Conservation (phyloP, 176 grass and related monocot genomes). For the Avena atlantica region DNA sequence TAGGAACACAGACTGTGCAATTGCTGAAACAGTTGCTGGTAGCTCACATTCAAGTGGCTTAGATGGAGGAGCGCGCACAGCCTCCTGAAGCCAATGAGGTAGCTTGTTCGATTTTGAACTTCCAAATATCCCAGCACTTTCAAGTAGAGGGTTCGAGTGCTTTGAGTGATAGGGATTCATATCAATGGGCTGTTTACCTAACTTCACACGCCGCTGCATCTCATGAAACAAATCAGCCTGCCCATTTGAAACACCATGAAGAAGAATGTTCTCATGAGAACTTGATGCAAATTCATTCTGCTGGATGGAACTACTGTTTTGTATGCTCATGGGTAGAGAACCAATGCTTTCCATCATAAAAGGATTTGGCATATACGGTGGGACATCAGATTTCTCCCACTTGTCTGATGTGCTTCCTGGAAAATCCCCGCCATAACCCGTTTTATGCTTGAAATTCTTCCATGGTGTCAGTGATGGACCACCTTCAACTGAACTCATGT, state of each 20-base stretch:
- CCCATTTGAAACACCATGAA: slow-evolving; percentile 59
- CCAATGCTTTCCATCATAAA: slow-evolving; percentile 56
- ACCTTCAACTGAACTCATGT: slow-evolving; percentile 62
- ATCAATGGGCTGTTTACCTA: slow-evolving; percentile 50
- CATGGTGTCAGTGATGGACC: slow-evolving; percentile 40
- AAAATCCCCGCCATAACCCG: slow-evolving; percentile 54
- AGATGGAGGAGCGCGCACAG: slow-evolving; percentile 63
- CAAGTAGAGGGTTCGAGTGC: slow-evolving; percentile 45
- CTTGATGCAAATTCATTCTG: slow-evolving; percentile 55
- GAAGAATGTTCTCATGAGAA: slow-evolving; percentile 48
- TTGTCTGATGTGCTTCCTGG: slow-evolving; percentile 48
- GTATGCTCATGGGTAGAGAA: slow-evolving; percentile 55
- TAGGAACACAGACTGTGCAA: slow-evolving; percentile 79
- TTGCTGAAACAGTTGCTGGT: slow-evolving; percentile 73
- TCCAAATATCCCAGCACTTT: slow-evolving; percentile 47
- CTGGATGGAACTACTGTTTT: slow-evolving; percentile 47
- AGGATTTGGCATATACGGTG: slow-evolving; percentile 63
- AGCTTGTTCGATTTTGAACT: slow-evolving; percentile 84
- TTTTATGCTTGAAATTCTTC: slow-evolving; percentile 61
- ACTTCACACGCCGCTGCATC: slow-evolving; percentile 54
- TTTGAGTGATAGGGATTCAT: slow-evolving; percentile 50
- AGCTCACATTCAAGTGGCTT: slow-evolving; percentile 61
- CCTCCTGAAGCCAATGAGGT: slow-evolving; percentile 97
- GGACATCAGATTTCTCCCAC: slow-evolving; percentile 67
- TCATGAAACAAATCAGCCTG: slow-evolving; percentile 53